phyloP scores from a whole-genome alignment of 2,329 filamentous ascomycete species.

The Cordyceps javanica region DNA sequence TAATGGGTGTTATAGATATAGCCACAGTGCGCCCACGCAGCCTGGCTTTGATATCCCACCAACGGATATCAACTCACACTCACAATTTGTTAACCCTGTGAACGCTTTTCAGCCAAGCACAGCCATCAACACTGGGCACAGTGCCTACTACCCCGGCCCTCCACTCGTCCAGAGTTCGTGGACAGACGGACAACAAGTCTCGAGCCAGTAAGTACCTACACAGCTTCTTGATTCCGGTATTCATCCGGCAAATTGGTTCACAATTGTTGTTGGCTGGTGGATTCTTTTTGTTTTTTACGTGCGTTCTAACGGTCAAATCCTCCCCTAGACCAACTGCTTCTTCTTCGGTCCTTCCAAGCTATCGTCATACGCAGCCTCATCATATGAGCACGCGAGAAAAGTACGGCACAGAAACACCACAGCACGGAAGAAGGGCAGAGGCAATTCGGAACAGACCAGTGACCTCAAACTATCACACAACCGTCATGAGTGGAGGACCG shows the following conservation, averaged over 20 bases:
- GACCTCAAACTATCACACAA: neutral
- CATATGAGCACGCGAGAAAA: neutral
- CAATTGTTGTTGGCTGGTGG: neutral
- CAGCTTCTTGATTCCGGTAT: neutral
- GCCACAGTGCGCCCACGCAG: neutral
- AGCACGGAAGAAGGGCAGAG: neutral
- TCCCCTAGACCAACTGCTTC: neutral
- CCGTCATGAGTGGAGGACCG: neutral
- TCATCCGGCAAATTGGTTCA: neutral
- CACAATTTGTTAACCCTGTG: too few species aligned
- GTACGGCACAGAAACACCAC: neutral
- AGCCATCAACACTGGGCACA: neutral
- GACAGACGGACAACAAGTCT: neutral
- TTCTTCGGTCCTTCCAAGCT: neutral
- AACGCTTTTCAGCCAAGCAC: too few species aligned
- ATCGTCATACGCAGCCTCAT: neutral
- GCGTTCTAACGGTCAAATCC: neutral
- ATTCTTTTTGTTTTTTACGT: neutral
- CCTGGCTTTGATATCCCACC: neutral
- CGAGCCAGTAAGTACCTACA: neutral
- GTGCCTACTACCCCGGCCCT: neutral
- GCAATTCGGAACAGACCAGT: neutral
- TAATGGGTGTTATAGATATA: constrained; percentile 3
- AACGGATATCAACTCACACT: neutral
- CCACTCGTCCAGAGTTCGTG: neutral